These are phyloP conservation scores for Apiospora marii DNA, from an alignment of 2,329 filamentous ascomycete species.

Conservation along the genomic window DNA sequence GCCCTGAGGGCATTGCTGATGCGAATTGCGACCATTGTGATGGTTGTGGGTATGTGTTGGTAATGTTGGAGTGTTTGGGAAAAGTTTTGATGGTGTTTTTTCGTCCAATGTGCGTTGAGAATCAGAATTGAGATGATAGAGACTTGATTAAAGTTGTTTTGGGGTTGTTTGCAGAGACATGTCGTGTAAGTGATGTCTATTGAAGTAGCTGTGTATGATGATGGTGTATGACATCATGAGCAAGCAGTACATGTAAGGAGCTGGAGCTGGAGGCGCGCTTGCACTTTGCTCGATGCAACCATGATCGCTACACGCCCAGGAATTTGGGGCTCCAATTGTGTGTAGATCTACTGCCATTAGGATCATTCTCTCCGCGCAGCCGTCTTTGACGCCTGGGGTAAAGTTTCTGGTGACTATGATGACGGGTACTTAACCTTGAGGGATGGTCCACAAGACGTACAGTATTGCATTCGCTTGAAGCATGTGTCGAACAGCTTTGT, in stretches of 20 bases:
- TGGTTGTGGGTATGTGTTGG: not conserved
- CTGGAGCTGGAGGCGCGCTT: not conserved
- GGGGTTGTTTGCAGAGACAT: not conserved
- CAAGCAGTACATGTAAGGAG: not conserved
- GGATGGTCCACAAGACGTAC: not conserved
- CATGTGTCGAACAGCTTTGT: too few species aligned
- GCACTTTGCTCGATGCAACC: not conserved
- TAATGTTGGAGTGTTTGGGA: not conserved
- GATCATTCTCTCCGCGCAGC: conserved; percentile 2
- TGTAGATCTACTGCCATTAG: not conserved
- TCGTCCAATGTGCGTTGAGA: not conserved
- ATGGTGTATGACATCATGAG: conserved; percentile 40
- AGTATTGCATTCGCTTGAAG: not conserved
- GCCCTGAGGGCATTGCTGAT: conserved; percentile 36
- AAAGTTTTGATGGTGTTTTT: not conserved
- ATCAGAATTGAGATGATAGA: not conserved
- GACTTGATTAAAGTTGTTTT: conserved; percentile 1
- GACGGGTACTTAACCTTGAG: not conserved
- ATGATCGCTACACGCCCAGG: conserved; percentile 11
- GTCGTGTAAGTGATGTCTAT: conserved; percentile 29
- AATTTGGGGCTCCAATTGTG: not conserved
- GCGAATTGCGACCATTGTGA: conserved; percentile 40
- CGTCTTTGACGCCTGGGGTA: not conserved
- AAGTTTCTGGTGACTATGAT: not conserved
- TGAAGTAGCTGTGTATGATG: conserved; percentile 28